Percentiles rank a stretch among this genome's conserved stretches.
phyloP scores from a whole-genome alignment of 441 rosid species.

The Sinapis alba region DNA sequence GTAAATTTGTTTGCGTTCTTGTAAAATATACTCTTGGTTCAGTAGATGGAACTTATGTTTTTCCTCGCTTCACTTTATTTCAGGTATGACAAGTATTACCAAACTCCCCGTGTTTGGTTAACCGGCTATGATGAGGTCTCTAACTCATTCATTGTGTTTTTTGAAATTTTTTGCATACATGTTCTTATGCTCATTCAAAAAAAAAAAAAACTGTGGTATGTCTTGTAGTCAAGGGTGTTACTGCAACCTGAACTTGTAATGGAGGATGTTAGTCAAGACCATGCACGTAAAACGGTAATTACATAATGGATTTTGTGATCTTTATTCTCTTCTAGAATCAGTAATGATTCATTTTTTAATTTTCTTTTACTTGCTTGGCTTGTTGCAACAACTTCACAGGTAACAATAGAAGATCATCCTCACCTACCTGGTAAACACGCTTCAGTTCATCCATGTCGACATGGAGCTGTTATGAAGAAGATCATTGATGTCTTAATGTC shows the following conservation, averaged over 20 bases:
- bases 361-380: neutral
- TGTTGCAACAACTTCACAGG: conserved; percentile 48
- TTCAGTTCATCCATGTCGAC: conserved; percentile 96
- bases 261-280: conserved; percentile 96
- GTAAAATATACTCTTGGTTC: neutral
- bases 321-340: neutral
- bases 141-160: neutral
- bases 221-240: conserved; percentile 79
- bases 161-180: neutral
- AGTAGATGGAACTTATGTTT: neutral
- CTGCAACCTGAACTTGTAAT: conserved; percentile 85
- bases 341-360: neutral
- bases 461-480: conserved; percentile 99
- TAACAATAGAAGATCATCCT: conserved; percentile 96
- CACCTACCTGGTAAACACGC: conserved; percentile 98
- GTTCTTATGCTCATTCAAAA: neutral
- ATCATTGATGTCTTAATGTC: conserved; percentile 93
- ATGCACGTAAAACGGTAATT: conserved; percentile 85
- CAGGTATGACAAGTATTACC: conserved; percentile 99
- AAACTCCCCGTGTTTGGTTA: conserved; percentile 99
- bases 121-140: conserved; percentile 99
- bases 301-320: neutral
- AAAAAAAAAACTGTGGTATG: conserved; percentile 17
- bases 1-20: neutral
- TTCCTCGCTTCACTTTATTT: conserved; percentile 16